Conservation (phyloP, 495 filamentous ascomycete genomes). For the Penicillium pancosmium region DNA sequence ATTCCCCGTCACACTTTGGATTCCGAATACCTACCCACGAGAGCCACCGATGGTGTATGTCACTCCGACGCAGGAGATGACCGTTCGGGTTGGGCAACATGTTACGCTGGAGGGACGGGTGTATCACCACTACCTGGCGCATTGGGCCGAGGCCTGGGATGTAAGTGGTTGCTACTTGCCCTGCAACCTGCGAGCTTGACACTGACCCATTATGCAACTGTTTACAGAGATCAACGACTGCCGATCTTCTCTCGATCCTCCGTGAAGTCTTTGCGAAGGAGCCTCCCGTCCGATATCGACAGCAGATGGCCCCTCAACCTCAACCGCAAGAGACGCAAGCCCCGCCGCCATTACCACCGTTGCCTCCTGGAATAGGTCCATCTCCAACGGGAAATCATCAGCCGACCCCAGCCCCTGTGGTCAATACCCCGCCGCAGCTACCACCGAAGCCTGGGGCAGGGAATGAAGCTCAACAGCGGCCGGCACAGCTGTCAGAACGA, state of each 20-base stretch:
- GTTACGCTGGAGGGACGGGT: constrained; percentile 92
- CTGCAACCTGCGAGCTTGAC: not conserved
- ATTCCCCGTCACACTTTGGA: constrained; percentile 91
- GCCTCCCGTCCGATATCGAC: constrained; percentile 81
- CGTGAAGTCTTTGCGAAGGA: constrained; percentile 92
- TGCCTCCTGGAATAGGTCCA: constrained; percentile 63
- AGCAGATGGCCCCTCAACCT: constrained; percentile 44
- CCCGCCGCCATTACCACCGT: constrained; percentile 67
- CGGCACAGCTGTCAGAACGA: constrained; percentile 23
- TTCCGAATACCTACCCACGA: constrained; percentile 89
- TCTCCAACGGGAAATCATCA: constrained; percentile 18
- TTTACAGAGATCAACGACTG: constrained; percentile 73
- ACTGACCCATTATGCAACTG: constrained; percentile 9
- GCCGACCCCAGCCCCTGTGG: constrained; percentile 19
- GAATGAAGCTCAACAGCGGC: constrained; percentile 23
- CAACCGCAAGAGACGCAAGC: constrained; percentile 46
- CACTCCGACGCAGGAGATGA: constrained; percentile 84
- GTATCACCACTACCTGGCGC: constrained; percentile 93
- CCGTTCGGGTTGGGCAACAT: constrained; percentile 88
- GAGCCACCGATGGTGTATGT: constrained; percentile 87
- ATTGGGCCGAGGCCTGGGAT: constrained; percentile 89
- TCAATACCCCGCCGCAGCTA: constrained; percentile 40
- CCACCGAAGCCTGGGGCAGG: constrained; percentile 35
- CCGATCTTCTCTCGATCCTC: constrained; percentile 80
- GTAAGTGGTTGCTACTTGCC: constrained; percentile 53